These are phyloP conservation scores for Sophora flavescens DNA, from an alignment of 306 rosid genomes.

Conservation along the genomic window DNA sequence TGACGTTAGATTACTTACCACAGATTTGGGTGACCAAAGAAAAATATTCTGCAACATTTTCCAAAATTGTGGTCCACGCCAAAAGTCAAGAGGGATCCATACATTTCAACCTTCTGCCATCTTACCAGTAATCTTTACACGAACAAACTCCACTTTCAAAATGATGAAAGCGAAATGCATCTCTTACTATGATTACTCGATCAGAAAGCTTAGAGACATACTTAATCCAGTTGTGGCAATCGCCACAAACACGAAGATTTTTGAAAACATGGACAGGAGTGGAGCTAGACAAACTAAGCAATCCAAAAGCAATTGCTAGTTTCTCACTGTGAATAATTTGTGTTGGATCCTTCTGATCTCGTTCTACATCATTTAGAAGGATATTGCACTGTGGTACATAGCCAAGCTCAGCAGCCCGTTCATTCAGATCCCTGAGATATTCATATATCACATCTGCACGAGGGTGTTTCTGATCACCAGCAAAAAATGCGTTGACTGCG, in stretches of 20 bases:
- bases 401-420: conserved; percentile 64
- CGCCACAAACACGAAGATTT: conserved; percentile 86
- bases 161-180: conserved; percentile 89
- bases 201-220: conserved; percentile 64
- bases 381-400: conserved; percentile 57
- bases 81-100: conserved; percentile 28
- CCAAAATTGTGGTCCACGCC: not conserved
- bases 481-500: conserved; percentile 77
- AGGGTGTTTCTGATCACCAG: conserved; percentile 80
- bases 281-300: conserved; percentile 60
- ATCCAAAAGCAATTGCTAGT: conserved; percentile 83
- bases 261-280: conserved; percentile 73
- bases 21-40: conserved; percentile 25
- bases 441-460: conserved; percentile 64
- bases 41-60: not conserved
- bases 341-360: conserved; percentile 60
- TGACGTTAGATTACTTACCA: conserved; percentile 38
- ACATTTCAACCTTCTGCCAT: conserved; percentile 35
- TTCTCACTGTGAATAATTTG: conserved; percentile 77
- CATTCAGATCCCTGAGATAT: conserved; percentile 59
- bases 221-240: conserved; percentile 93
- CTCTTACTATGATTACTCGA: conserved; percentile 75
- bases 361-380: conserved; percentile 72
- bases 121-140: conserved; percentile 85
- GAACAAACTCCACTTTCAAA: conserved; percentile 77